Evolutionary conservation across 1,284 basidiomycete genomes (phyloP), one percentile per base, ranked within the genome.

Genomic region (Schizophyllum amplum): DNA sequence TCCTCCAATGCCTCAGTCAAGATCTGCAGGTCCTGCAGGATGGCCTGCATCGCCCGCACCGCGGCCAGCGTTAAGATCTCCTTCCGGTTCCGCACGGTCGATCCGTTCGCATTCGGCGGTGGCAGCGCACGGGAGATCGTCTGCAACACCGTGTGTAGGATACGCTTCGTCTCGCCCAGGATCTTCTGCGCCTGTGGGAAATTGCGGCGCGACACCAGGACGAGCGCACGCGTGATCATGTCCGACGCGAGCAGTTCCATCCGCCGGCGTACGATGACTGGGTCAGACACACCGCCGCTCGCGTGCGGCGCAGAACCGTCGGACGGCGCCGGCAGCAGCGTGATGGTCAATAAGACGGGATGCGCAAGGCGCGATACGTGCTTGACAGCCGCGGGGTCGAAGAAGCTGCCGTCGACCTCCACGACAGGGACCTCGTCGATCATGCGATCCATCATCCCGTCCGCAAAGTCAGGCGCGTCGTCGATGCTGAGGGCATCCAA

Each of bases 231-330:
- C 1, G 92, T 94, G 67, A 97, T 91, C 92, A 97, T 97, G 71
- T 98, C 94, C 24, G 87, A 88, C 13, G 91, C 87, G 24, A 97
- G 80, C 4, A 97, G 81, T 73, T 98, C 94, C 90, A 96, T 95
- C 25, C 94, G 76, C 47, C 94, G 80, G n/a, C 93, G 83, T 23
- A 95, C 86, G 62, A 98, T 92, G 47, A 87, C 83, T 0, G 92
- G 86, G 67, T 96, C 91, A 0, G 87, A 89, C 51, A 68, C 65
- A 58, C 67, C 68, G 47, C 47, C n/a, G 5, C 6, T 5, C 22
- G 5, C 6, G 22, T 49, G 22, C n/a, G 47, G 47, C 5, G 17
- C 47, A 47, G 70, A 54, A 13, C 27, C 27, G 22, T n/a, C n/a
- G 5, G 47, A 20, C 5, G 47, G 47, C 61, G 72, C 73, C 0